These are phyloP conservation scores for Psophocarpus tetragonolobus DNA, from an alignment of 306 rosid species.

Conservation along the genomic window DNA sequence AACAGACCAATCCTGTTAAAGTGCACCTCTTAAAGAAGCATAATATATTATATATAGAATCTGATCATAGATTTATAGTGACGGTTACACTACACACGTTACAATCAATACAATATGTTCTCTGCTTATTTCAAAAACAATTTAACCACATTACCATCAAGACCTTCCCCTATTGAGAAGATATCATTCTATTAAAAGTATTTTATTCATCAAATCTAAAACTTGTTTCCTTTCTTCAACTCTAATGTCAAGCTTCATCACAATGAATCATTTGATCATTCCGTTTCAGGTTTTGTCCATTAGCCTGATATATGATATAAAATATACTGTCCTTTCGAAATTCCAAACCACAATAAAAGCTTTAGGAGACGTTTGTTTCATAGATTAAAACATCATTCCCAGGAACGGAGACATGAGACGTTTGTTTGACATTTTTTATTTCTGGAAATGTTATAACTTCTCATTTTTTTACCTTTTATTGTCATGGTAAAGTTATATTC, in stretches of 20 bases:
- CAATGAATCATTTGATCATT: not conserved
- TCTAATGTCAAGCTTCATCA: constrained; percentile 2
- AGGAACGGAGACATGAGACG: too few species aligned
- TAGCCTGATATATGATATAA: not conserved
- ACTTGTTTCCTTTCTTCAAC: not conserved
- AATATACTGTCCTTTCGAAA: constrained; percentile 1
- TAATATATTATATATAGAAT: not conserved
- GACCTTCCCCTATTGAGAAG: not conserved
- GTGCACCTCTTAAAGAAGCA: not conserved
- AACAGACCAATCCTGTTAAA: not conserved
- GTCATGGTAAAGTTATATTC: too few species aligned
- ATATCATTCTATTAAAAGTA: not conserved
- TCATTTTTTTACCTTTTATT: too few species aligned
- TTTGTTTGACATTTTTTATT: too few species aligned
- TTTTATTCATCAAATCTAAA: not conserved
- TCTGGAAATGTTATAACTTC: too few species aligned
- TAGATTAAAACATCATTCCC: too few species aligned
- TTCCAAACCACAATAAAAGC: not conserved
- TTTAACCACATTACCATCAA: not conserved
- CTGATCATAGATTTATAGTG: not conserved
- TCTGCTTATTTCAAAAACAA: constrained; percentile 2
- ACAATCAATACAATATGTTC: not conserved
- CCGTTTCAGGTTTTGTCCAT: not conserved
- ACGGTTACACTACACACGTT: not conserved
- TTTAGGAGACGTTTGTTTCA: too few species aligned